Evolutionary conservation across 2,329 filamentous ascomycete species (phyloP), one percentile per base, ranked within the genome.

Genomic region (Catunica adiposa): DNA sequence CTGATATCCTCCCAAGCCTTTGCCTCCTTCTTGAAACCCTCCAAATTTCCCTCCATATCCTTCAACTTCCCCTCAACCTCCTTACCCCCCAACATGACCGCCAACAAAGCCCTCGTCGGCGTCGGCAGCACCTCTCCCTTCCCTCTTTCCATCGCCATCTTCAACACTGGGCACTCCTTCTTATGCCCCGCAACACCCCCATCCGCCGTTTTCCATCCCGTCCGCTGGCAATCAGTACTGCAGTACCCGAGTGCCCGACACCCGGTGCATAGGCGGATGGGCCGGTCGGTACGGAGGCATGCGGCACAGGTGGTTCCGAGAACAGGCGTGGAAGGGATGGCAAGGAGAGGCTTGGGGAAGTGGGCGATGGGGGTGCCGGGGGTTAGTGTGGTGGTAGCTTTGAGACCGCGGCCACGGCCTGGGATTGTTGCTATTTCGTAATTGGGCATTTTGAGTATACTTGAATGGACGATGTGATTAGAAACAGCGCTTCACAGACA

Each of bases 171-270:
- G 68, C 79, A 83, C 67, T 83, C 79, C 48, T 65, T 66, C 61
- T 71, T 70, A 66, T 83, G 79, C 42, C 70, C 67, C 1, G 37
- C 34, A 20, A 22, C 38, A 1, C 54, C 54, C 2, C 40, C 34
- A 23, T 25, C 22, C 15, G 34, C 22, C 25, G 64, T 63, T 6
- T 64, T 64, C 78, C 79, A 82, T 62, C 76, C 72, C 1, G 70
- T 66, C 23, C 67, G 67, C 66, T 83, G 79, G 65, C 79, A 83
- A 3, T 63, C 60, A 6, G 66, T 56, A 53, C 69, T 68, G 67
- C 79, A 83, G 69, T 83, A 83, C 25, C 68, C 70, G 2, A 71
- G 70, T 1, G 72, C 68, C 26, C 68, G 71, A 66, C 79, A 83
- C 51, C 69, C 73, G 0, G 73, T 72, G 65, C 79, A 83, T 22